Percentiles rank a stretch among this genome's conserved stretches.
These are phyloP conservation scores for Cercospora sojina DNA, from an alignment of 2,329 filamentous ascomycete genomes.

Conservation along the genomic window DNA sequence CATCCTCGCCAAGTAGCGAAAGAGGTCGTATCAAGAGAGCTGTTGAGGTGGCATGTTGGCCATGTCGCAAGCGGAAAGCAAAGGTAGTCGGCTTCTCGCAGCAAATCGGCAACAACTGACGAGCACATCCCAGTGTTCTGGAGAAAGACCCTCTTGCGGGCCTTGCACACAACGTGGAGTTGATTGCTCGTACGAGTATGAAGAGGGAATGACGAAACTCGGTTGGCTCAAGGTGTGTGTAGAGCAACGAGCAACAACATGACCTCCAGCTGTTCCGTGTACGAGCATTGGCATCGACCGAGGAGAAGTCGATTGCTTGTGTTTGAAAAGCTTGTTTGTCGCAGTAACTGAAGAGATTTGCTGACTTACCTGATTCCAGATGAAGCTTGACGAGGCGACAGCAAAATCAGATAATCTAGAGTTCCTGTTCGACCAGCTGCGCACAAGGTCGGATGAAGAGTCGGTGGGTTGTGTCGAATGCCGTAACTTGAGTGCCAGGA, in stretches of 20 bases:
- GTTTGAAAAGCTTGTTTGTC: not conserved
- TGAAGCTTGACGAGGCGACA: slow-evolving; percentile 20
- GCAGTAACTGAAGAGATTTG: not conserved
- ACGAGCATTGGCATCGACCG: not conserved
- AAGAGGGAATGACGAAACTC: slow-evolving; percentile 24
- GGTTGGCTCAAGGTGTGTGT: slow-evolving; percentile 17
- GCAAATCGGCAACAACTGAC: not conserved
- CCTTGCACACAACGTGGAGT: slow-evolving; percentile 20
- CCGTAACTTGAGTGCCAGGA: not conserved
- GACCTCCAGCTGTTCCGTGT: not conserved
- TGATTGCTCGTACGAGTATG: slow-evolving; percentile 26
- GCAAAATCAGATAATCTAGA: slow-evolving; percentile 22
- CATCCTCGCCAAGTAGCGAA: slow-evolving; percentile 7
- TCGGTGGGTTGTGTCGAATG: slow-evolving; percentile 8
- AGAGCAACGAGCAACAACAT: not conserved
- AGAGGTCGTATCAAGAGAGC: slow-evolving; percentile 16
- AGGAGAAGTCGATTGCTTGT: not conserved
- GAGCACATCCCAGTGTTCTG: slow-evolving; percentile 6
- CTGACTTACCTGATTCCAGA: not conserved
- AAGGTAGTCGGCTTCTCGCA: slow-evolving; percentile 10
- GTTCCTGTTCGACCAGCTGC: slow-evolving; percentile 26
- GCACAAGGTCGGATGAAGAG: slow-evolving; percentile 25
- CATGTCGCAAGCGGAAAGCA: slow-evolving; percentile 26
- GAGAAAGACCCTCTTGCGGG: slow-evolving; percentile 22
- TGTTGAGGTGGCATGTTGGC: slow-evolving; percentile 28